These are phyloP conservation scores for Erodium texanum DNA, from an alignment of 441 rosid genomes.

Conservation along the genomic window DNA sequence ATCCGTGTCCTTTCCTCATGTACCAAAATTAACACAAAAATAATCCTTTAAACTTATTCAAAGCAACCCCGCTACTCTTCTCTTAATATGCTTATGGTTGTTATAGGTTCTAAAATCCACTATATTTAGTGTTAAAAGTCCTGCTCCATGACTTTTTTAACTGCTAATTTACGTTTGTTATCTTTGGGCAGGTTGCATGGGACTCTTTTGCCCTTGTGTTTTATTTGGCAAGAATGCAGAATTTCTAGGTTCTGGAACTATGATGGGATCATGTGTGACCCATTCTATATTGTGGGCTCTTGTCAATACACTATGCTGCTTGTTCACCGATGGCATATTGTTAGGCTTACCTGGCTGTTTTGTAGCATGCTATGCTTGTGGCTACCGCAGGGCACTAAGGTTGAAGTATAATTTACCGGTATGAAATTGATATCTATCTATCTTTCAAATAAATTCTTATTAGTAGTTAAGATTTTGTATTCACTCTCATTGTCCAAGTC, in stretches of 20 bases:
- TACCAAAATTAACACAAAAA: too few species aligned
- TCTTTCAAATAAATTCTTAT: background rate
- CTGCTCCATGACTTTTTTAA: background rate
- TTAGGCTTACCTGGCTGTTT: conserved; percentile 85
- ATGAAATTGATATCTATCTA: conserved; percentile 11
- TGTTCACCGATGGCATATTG: conserved; percentile 55
- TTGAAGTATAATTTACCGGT: conserved; percentile 70
- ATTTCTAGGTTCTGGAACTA: conserved; percentile 77
- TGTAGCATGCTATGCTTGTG: conserved; percentile 76
- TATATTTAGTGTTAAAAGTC: background rate
- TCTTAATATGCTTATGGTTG: too few species aligned
- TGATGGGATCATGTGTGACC: conserved; percentile 63
- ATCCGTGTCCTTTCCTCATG: too few species aligned
- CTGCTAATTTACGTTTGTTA: background rate
- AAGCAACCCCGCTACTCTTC: too few species aligned
- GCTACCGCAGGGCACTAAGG: conserved; percentile 68
- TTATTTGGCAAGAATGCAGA: conserved; percentile 86
- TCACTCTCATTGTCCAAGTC: too few species aligned
- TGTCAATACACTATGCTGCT: conserved; percentile 62
- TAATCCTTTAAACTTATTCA: too few species aligned
- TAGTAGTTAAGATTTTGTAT: too few species aligned
- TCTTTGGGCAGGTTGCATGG: conserved; percentile 50
- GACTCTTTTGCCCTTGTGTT: conserved; percentile 78
- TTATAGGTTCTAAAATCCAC: too few species aligned
- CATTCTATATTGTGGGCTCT: conserved; percentile 69